Percentiles rank a stretch among this genome's conserved stretches.
These are phyloP conservation scores for Pinus tabuliformis DNA, from an alignment of 75 land plant genomes.

Conservation along the genomic window DNA sequence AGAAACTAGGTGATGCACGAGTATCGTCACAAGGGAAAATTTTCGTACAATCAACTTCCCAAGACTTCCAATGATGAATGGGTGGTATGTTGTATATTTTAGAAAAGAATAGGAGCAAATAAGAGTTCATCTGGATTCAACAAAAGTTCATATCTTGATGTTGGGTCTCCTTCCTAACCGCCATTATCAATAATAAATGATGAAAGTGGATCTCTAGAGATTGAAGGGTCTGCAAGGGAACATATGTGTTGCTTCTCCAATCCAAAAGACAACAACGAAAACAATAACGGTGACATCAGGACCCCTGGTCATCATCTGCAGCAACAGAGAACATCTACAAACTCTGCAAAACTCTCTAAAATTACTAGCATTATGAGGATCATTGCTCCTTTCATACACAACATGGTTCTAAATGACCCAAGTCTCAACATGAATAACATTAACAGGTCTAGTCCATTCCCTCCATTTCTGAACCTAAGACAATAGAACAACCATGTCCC, in stretches of 20 bases:
- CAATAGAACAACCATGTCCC: neutral
- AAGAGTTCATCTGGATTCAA: constrained; percentile 8
- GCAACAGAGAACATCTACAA: neutral
- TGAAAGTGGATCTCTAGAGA: constrained; percentile 33
- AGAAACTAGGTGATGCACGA: constrained; percentile 89
- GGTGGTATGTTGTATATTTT: constrained; percentile 71
- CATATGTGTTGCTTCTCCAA: constrained; percentile 83
- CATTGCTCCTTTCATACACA: neutral
- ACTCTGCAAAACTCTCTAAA: neutral
- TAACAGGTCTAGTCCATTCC: constrained; percentile 1
- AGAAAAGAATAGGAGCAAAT: constrained; percentile 39
- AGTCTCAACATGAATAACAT: constrained; percentile 3
- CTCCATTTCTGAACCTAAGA: constrained; percentile 6
- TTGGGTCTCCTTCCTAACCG: constrained; percentile 32
- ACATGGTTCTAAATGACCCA: constrained; percentile 6
- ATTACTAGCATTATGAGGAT: constrained; percentile 7
- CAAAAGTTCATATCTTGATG: constrained; percentile 15
- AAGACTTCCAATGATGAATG: constrained; percentile 74
- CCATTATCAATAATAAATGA: constrained; percentile 55
- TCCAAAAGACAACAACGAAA: neutral
- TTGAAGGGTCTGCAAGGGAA: constrained; percentile 19
- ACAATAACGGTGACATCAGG: constrained; percentile 2
- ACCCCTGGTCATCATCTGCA: neutral
- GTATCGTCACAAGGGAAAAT: constrained; percentile 72
- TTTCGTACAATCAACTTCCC: constrained; percentile 60